Percentiles rank a stretch among this genome's conserved stretches.
Conservation (phyloP, 164 flowering plant genomes). For the Magnolia changhungtana region DNA sequence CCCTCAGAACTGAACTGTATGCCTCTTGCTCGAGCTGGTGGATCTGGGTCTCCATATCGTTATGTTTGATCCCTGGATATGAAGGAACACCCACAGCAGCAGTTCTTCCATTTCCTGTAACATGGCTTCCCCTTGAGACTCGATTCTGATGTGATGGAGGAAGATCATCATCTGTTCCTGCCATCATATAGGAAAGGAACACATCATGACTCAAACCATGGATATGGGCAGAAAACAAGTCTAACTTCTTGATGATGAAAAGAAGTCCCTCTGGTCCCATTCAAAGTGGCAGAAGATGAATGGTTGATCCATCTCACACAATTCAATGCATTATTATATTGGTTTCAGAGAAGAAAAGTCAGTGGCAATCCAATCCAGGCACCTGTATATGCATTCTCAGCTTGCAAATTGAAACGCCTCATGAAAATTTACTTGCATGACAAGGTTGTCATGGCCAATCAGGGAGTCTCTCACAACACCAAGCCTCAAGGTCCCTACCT, state of each 20-base stretch:
- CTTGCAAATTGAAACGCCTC: background rate
- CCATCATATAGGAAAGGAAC: constrained; percentile 10
- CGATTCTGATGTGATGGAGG: constrained; percentile 81
- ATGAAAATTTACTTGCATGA: background rate
- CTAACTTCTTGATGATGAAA: background rate
- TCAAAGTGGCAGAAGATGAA: constrained; percentile 2
- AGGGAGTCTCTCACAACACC: too few species aligned
- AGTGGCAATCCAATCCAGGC: background rate
- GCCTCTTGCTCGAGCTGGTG: constrained; percentile 90
- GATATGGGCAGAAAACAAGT: background rate
- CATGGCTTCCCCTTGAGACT: constrained; percentile 57
- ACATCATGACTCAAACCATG: constrained; percentile 6
- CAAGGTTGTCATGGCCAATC: background rate
- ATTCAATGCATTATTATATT: background rate
- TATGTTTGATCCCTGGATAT: constrained; percentile 35
- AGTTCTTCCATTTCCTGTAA: constrained; percentile 74
- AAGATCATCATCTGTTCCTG: constrained; percentile 79
- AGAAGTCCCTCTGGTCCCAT: background rate
- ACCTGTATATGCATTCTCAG: background rate
- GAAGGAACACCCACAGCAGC: constrained; percentile 40
- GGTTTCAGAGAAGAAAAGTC: background rate
- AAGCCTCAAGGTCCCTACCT: too few species aligned
- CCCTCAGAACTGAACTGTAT: constrained; percentile 75
- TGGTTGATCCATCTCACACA: background rate
- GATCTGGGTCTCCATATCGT: constrained; percentile 75